Conservation (phyloP, 345 rosid species). For the Corymbia maculata region DNA sequence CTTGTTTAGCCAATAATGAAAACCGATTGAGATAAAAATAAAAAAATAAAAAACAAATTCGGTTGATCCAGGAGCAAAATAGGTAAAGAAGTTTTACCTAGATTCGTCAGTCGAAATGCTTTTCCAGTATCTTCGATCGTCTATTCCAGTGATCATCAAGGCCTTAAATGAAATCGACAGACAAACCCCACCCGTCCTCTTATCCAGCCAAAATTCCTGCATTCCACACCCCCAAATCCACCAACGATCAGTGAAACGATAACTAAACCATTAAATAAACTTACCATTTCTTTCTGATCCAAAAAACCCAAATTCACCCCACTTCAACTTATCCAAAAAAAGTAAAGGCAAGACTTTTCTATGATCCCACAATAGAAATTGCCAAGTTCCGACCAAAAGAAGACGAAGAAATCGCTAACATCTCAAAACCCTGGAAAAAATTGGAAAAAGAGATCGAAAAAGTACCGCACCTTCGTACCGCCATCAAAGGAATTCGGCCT, state of each 20-base stretch:
- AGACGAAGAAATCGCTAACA: not conserved
- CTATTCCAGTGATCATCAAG: constrained; percentile 9
- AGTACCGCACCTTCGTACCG: constrained; percentile 36
- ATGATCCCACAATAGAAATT: not conserved
- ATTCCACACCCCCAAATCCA: not conserved
- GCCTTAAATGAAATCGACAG: constrained; percentile 12
- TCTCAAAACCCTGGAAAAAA: not conserved
- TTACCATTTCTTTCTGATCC: not conserved
- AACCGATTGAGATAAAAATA: not conserved
- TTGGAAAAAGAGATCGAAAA: not conserved
- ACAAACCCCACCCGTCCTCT: constrained; percentile 14
- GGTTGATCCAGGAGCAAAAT: not conserved
- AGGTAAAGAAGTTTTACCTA: not conserved
- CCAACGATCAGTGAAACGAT: not conserved
- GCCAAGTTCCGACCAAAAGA: not conserved
- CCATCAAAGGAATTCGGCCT: constrained; percentile 28
- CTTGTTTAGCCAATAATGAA: not conserved
- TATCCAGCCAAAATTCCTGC: constrained; percentile 47
- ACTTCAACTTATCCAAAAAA: not conserved
- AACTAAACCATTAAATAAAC: not conserved
- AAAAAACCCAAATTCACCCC: not conserved
- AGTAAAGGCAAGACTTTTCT: not conserved
- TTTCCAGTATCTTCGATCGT: constrained; percentile 17
- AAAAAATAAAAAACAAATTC: too few species aligned
- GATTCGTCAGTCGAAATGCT: constrained; percentile 20